Evolutionary conservation across 179 eudicot genomes (phyloP).

Genomic region (Sideroxylon spinosum): DNA sequence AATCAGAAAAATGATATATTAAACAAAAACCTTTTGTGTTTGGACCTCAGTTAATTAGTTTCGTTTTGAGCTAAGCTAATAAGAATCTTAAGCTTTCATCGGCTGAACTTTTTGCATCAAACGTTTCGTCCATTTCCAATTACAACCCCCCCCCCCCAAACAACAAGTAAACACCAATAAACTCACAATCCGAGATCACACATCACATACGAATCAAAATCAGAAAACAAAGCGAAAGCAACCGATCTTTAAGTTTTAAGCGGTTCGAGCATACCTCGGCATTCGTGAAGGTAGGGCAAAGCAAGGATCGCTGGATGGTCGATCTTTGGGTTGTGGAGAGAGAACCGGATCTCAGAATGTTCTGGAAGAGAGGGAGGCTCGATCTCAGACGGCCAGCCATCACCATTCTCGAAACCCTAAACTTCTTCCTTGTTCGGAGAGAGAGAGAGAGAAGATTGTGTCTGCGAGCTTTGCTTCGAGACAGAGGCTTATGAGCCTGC

Average conservation of each 20-base stretch:
- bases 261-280: conserved; percentile 32
- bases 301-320: conserved; percentile 20
- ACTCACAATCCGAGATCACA: not conserved
- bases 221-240: not conserved
- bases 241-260: not conserved
- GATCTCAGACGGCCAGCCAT: conserved; percentile 75
- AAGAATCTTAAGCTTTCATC: not conserved
- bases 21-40: no score
- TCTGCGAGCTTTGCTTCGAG: not conserved
- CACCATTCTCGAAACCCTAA: conserved; percentile 38
- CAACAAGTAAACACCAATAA: not conserved
- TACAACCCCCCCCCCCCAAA: not conserved
- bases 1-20: not conserved
- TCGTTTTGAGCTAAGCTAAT: not conserved
- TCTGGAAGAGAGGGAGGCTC: conserved; percentile 32
- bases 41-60: no score
- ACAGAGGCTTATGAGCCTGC: no score
- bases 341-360: conserved; percentile 16
- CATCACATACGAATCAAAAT: not conserved
- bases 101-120: not conserved
- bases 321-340: conserved; percentile 29
- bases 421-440: conserved; percentile 4
- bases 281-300: conserved; percentile 33
- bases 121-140: not conserved
- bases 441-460: conserved; percentile 10